Conservation (phyloP, 768 basidiomycete species). For the Guyanaporus albipodus region DNA sequence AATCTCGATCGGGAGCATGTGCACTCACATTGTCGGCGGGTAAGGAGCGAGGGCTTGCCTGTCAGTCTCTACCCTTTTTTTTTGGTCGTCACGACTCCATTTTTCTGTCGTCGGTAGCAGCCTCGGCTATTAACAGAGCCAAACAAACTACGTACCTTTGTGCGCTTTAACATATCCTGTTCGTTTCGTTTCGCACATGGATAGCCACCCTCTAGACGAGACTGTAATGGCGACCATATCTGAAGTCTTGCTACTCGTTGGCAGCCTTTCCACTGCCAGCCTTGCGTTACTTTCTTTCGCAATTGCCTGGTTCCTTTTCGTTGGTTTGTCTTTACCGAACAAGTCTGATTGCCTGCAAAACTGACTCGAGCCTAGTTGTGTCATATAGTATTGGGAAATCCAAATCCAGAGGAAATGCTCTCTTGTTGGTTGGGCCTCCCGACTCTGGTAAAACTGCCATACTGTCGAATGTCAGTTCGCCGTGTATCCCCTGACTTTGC, state of each 20-base stretch:
- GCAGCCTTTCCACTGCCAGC: constrained; percentile 37
- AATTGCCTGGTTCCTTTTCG: constrained; percentile 40
- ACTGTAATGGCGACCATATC: constrained; percentile 19
- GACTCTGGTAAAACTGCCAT: constrained; percentile 83
- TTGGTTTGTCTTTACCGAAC: constrained; percentile 35
- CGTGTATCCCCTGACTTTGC: neutral
- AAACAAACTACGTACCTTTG: constrained; percentile 15
- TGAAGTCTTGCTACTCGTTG: constrained; percentile 35
- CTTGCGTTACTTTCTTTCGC: constrained; percentile 41
- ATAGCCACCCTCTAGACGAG: constrained; percentile 3
- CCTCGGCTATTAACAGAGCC: constrained; percentile 13
- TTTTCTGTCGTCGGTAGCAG: constrained; percentile 1
- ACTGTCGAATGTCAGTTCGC: constrained; percentile 55
- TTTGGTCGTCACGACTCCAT: neutral
- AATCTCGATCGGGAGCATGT: neutral
- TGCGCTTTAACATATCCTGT: too few relatives aligned
- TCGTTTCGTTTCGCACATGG: constrained; percentile 13
- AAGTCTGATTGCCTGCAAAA: neutral
- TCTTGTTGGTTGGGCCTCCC: constrained; percentile 72
- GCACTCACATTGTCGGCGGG: neutral
- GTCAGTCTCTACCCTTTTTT: neutral
- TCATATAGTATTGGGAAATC: constrained; percentile 42
- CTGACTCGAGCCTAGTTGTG: constrained; percentile 39
- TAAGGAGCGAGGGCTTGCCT: too few relatives aligned
- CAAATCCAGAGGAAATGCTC: constrained; percentile 47